Evolutionary conservation across 2,329 filamentous ascomycete species (phyloP).

Genomic region (Nemania bipapillata): DNA sequence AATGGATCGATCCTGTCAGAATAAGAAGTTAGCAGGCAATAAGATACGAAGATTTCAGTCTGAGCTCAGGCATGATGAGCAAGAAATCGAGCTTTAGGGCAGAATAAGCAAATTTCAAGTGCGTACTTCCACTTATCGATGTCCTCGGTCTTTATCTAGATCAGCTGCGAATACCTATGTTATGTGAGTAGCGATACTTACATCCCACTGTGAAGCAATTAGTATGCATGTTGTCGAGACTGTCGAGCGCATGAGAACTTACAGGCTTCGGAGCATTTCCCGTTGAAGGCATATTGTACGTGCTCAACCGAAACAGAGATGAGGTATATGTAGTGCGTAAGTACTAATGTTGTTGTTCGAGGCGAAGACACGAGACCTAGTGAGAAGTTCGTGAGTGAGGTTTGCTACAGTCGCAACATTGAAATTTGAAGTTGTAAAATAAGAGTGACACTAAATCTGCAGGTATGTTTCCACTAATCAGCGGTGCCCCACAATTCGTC

Average conservation of each 20-base stretch:
- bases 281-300: conserved; percentile 46
- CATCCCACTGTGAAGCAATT: conserved; percentile 37
- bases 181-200: conserved; percentile 23
- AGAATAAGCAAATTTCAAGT: neutral
- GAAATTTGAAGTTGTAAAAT: conserved; percentile 32
- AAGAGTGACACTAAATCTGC: conserved; percentile 29
- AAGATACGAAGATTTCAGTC: conserved; percentile 51
- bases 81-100: neutral
- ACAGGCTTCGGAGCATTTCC: conserved; percentile 40
- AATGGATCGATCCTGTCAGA: conserved; percentile 70
- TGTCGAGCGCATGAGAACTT: conserved; percentile 20
- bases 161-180: conserved; percentile 16
- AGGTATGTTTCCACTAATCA: conserved; percentile 16
- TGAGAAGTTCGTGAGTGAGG: conserved; percentile 1
- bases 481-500: neutral
- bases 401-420: conserved; percentile 12
- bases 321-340: neutral
- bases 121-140: conserved; percentile 88
- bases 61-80: conserved; percentile 78
- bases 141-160: conserved; percentile 87
- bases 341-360: neutral
- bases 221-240: conserved; percentile 16
- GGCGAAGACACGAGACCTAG: neutral
- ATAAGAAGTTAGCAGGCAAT: conserved; percentile 19
- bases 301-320: neutral